Conservation (phyloP, 371 early-diverging fungal species). For the Haplosporangium sp. region DNA sequence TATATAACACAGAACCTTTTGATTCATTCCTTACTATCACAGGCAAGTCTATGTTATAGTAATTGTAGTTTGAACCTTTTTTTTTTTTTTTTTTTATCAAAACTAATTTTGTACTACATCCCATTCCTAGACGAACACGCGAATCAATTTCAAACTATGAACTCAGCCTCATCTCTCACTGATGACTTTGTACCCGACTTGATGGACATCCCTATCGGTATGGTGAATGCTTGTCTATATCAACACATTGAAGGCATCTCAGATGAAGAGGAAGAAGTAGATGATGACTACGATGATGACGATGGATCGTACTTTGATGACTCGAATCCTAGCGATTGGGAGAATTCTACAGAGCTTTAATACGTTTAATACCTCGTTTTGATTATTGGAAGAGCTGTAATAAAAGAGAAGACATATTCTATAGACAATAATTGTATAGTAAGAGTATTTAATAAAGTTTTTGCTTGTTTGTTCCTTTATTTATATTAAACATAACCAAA, state of each 20-base stretch:
- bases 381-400: conserved; percentile 7
- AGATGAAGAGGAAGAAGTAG: conserved; percentile 40
- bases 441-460: too few species aligned
- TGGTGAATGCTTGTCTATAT: conserved; percentile 73
- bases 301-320: conserved; percentile 42
- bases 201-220: conserved; percentile 77
- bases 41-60: conserved; percentile 58
- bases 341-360: conserved; percentile 21
- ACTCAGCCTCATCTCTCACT: conserved; percentile 57
- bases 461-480: too few species aligned
- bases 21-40: conserved; percentile 75
- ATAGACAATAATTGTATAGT: not conserved
- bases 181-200: conserved; percentile 78
- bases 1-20: conserved; percentile 77
- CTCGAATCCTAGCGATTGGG: conserved; percentile 39
- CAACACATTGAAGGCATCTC: conserved; percentile 54
- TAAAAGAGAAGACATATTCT: not conserved
- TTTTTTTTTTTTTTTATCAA: conserved; percentile 2
- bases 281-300: conserved; percentile 31
- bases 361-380: too few species aligned
- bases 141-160: conserved; percentile 60
- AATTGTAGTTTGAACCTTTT: too few species aligned
- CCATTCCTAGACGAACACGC: conserved; percentile 67
- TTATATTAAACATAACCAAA: too few species aligned
- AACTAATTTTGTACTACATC: not conserved